Evolutionary conservation across 2,329 filamentous ascomycete species (phyloP).

Genomic region (Penicillium hesseltinei): DNA sequence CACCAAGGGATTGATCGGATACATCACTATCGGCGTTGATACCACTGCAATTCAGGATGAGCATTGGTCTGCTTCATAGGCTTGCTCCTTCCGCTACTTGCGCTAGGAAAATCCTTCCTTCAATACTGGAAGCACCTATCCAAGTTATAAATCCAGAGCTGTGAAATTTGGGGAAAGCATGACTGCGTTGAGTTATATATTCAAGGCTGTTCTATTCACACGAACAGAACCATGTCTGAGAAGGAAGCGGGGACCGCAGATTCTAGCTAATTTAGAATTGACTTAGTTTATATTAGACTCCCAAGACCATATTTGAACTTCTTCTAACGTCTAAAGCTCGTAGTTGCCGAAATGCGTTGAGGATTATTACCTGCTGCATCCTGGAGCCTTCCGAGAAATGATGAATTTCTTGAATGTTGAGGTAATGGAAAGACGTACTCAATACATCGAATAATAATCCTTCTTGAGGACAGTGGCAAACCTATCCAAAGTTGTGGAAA

Average conservation of each 20-base stretch:
- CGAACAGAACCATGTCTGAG: neutral
- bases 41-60: too few species aligned
- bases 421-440: neutral
- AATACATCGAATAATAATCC: neutral
- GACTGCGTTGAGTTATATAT: neutral
- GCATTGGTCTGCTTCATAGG: neutral
- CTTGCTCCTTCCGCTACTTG: neutral
- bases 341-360: too few species aligned
- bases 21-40: too few species aligned
- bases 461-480: neutral
- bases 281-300: too few species aligned
- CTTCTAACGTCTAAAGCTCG: too few species aligned
- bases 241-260: neutral
- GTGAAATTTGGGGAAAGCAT: neutral
- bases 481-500: neutral
- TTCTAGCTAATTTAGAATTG: too few species aligned
- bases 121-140: neutral
- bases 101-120: neutral
- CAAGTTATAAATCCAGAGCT: neutral
- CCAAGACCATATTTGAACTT: too few species aligned
- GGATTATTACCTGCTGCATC: too few species aligned
- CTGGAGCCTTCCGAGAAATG: too few species aligned
- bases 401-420: neutral
- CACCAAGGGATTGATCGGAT: too few species aligned
- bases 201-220: neutral